These are phyloP conservation scores for Talaromyces trachyspermus DNA, from an alignment of 495 filamentous ascomycete genomes.

Conservation along the genomic window DNA sequence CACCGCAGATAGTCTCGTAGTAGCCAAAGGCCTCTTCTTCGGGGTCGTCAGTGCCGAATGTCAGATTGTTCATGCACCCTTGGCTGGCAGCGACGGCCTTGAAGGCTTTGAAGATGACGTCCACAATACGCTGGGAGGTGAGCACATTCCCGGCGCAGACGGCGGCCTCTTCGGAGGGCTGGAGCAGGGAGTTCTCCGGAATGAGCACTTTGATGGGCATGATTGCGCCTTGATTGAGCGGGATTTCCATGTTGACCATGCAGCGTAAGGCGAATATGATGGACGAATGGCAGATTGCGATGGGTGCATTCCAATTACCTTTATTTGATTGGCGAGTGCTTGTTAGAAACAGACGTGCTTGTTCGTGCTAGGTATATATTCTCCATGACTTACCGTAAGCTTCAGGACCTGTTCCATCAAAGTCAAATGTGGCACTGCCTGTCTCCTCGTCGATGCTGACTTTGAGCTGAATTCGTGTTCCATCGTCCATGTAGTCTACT, in stretches of 20 bases:
- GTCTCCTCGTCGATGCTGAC: slow-evolving; percentile 70
- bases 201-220: slow-evolving; percentile 81
- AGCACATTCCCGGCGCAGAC: slow-evolving; percentile 95
- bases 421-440: slow-evolving; percentile 78
- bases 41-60: slow-evolving; percentile 36
- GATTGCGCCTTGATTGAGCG: slow-evolving; percentile 93
- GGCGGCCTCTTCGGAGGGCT: slow-evolving; percentile 78
- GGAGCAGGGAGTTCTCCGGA: slow-evolving; percentile 80
- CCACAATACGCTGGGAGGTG: slow-evolving; percentile 85
- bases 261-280: slow-evolving; percentile 95
- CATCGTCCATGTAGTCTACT: slow-evolving; percentile 81
- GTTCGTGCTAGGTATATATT: background rate
- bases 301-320: slow-evolving; percentile 82
- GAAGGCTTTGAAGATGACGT: slow-evolving; percentile 90
- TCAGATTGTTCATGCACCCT: slow-evolving; percentile 83
- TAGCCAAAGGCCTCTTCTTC: slow-evolving; percentile 75
- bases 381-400: slow-evolving; percentile 47
- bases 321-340: background rate
- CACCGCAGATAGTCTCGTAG: slow-evolving; percentile 95
- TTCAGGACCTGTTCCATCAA: slow-evolving; percentile 64
- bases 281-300: slow-evolving; percentile 88
- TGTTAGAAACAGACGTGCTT: background rate
- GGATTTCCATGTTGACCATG: slow-evolving; percentile 88
- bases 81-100: slow-evolving; percentile 84
- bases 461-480: slow-evolving; percentile 29